Percentiles rank a stretch among this genome's conserved stretches.
These are phyloP conservation scores for Zostera marina DNA, from an alignment of 116 monocot genomes.

Conservation along the genomic window DNA sequence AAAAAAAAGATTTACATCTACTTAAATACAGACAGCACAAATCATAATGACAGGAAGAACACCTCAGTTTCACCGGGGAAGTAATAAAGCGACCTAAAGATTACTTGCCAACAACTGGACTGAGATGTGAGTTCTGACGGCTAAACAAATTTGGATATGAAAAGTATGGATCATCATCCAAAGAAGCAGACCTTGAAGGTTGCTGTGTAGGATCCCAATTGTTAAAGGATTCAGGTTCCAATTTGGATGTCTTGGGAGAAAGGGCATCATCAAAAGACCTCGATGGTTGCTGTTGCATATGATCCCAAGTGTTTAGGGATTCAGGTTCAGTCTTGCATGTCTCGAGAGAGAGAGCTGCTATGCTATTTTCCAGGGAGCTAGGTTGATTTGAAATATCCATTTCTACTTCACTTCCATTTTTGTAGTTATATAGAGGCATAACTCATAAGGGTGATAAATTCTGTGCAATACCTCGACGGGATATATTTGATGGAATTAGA, in stretches of 20 bases:
- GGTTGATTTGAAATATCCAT: constrained; percentile 17
- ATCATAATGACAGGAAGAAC: neutral
- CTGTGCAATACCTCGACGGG: too few relatives aligned
- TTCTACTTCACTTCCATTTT: constrained; percentile 8
- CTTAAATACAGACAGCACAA: too few relatives aligned
- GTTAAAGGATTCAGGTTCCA: constrained; percentile 11
- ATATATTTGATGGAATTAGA: too few relatives aligned
- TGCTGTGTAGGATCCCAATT: constrained; percentile 10
- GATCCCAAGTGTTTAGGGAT: too few relatives aligned
- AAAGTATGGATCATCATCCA: constrained; percentile 87
- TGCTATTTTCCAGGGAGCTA: constrained; percentile 1
- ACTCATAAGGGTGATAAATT: too few relatives aligned
- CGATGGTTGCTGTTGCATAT: too few relatives aligned
- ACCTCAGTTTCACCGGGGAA: neutral
- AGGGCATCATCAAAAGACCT: too few relatives aligned
- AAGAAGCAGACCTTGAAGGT: constrained; percentile 43
- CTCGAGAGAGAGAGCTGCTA: constrained; percentile 2
- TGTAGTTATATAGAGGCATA: too few relatives aligned
- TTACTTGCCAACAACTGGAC: neutral
- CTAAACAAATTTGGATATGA: constrained; percentile 82
- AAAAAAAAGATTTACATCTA: too few relatives aligned
- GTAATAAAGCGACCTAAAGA: neutral
- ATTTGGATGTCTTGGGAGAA: constrained; percentile 3
- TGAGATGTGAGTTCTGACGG: constrained; percentile 22
- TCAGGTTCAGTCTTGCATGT: too few relatives aligned